Base-by-base conservation (phyloP, 495 filamentous ascomycete species). In the Talaromyces stipitatus region DNA sequence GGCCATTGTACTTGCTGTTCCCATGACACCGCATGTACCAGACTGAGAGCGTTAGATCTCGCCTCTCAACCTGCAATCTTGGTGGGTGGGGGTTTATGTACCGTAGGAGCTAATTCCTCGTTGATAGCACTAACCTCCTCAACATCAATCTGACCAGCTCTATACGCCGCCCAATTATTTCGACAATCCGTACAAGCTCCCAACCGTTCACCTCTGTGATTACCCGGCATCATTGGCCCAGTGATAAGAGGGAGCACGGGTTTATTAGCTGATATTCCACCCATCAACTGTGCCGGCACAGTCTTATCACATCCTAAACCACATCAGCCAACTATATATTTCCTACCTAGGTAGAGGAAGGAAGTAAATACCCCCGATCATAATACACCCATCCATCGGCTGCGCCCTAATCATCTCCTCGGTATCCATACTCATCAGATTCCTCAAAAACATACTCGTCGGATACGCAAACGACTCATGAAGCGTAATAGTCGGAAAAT, bases 351-450 rank as follows among this genome's bases (percentile, higher is more conserved):
- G 7, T 11, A 38, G 20, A 9, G 36, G 16, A 11, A 14, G 36
- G 16, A 24, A 46, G 41, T 6, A 1, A 30, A 14, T 41, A 84
- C 83, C 85, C 33, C 85, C 85, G 57, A 88, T 80, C 64, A 86
- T 72, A 24, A 88, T 75, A 43, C 80, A 82, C 0, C 80, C 81
- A 66, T 87, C 84, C 8, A 85, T 70, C 0, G 85, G 84, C 65
- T 87, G 83, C 12, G 84, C 83, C 24, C 65, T 62, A 20, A 88
- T 80, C 85, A 88, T 86, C 68, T 87, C 85, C 64, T 88, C 85
- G 0, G 85, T 87, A 62, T 88, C 84, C 82, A 88, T 85, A 60
- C 81, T 83, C 84, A 88, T 87, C 43, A 87, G 53, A 62, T 87
- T 88, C 43, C 85, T 64, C 55, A 86, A 58, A 55, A 81, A 86